Conservation (phyloP, 73 alveolate genomes). For the Uronychia binucleata region DNA sequence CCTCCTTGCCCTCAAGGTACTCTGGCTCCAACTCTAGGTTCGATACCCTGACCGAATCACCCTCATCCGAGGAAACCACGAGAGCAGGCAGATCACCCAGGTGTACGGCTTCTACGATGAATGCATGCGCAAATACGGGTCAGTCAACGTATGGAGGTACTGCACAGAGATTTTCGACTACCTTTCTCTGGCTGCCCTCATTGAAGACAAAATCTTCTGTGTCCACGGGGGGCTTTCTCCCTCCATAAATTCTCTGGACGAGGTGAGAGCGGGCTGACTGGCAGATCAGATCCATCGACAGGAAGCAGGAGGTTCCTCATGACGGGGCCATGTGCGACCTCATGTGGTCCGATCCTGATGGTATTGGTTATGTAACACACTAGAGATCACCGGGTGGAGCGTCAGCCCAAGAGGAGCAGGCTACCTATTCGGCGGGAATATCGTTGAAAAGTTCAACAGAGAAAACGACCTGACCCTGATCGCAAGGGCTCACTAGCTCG, state of each 20-base stretch:
- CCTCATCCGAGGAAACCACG: constrained; percentile 69
- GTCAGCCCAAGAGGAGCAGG: constrained; percentile 34
- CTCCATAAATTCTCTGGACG: constrained; percentile 88
- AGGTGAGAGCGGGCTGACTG: constrained; percentile 1
- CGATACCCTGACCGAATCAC: constrained; percentile 59
- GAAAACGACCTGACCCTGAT: constrained; percentile 62
- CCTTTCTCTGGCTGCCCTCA: constrained; percentile 96
- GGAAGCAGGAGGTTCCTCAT: constrained; percentile 93
- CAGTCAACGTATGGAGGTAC: constrained; percentile 98
- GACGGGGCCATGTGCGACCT: constrained; percentile 96
- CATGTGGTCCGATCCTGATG: constrained; percentile 97
- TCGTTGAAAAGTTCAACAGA: constrained; percentile 47
- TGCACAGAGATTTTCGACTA: constrained; percentile 99
- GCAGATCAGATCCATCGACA: constrained; percentile 69
- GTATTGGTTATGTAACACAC: constrained; percentile 9
- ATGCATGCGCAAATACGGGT: constrained; percentile 94
- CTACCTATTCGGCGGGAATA: constrained; percentile 55
- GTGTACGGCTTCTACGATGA: constrained; percentile 97
- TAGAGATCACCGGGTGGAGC: constrained; percentile 35
- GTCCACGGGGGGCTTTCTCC: constrained; percentile 99
- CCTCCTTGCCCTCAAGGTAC: constrained; percentile 90
- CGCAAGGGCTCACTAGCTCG: constrained; percentile 85
- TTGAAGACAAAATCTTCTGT: constrained; percentile 95
- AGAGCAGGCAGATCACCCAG: constrained; percentile 91
- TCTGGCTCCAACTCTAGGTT: not conserved